phyloP scores from a whole-genome alignment of 78 protist species.

The Chrysochromulina parva region DNA sequence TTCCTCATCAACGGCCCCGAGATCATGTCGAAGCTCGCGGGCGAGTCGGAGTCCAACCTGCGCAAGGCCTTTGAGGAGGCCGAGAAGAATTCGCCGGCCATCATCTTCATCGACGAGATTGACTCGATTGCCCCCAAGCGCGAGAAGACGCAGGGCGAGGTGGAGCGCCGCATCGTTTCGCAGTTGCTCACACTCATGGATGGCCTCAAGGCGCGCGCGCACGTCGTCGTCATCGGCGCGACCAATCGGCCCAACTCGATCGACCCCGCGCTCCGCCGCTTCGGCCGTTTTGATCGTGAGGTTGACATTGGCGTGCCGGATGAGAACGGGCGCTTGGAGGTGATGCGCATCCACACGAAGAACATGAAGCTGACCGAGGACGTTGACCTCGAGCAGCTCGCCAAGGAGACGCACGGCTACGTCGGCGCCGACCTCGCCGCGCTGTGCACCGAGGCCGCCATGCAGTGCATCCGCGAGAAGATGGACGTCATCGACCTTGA shows the following conservation, averaged over 20 bases:
- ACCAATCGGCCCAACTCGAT: constrained; percentile 99
- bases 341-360: constrained; percentile 98
- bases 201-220: constrained; percentile 96
- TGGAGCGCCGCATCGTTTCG: constrained; percentile 99
- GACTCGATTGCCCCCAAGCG: constrained; percentile 99
- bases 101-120: constrained; percentile 99
- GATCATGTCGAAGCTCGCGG: constrained; percentile 99
- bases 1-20: constrained; percentile 99
- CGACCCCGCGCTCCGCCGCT: constrained; percentile 99
- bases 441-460: constrained; percentile 99
- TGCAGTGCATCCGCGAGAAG: constrained; percentile 99
- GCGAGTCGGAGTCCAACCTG: constrained; percentile 95
- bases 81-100: constrained; percentile 98
- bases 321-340: constrained; percentile 95
- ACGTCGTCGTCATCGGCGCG: constrained; percentile 99
- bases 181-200: constrained; percentile 99
- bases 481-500: constrained; percentile 99
- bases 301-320: constrained; percentile 99
- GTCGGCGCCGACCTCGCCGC: constrained; percentile 99
- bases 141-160: constrained; percentile 99
- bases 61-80: constrained; percentile 99
- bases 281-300: constrained; percentile 99
- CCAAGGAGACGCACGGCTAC: constrained; percentile 97
- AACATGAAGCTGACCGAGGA: constrained; percentile 99
- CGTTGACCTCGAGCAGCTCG: constrained; percentile 95